Evolutionary conservation across 73 alveolate genomes (phyloP).

Genomic region (Stentor coeruleus): DNA sequence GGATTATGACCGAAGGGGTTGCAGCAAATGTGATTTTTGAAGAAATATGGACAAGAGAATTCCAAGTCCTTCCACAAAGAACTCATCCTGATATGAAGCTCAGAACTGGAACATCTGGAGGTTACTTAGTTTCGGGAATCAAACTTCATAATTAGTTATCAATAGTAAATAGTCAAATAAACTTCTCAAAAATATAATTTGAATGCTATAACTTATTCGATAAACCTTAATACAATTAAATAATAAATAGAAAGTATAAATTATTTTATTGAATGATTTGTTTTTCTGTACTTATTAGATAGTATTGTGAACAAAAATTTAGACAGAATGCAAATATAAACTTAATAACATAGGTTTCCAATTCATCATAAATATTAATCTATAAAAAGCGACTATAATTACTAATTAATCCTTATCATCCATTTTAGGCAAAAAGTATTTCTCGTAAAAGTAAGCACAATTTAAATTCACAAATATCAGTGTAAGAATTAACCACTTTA

Average conservation of each 20-base stretch:
- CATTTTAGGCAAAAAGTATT: not conserved
- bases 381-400: not conserved
- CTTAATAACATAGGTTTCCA: too few relatives aligned
- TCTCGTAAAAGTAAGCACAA: not conserved
- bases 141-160: slow-evolving; percentile 45
- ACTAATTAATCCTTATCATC: not conserved
- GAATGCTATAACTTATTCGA: too few relatives aligned
- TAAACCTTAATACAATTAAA: too few relatives aligned
- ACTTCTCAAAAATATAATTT: too few relatives aligned
- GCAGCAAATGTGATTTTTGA: slow-evolving; percentile 63
- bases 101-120: slow-evolving; percentile 78
- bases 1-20: slow-evolving; percentile 42
- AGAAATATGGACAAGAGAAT: slow-evolving; percentile 83
- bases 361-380: not conserved
- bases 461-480: not conserved
- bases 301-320: too few relatives aligned
- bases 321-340: too few relatives aligned
- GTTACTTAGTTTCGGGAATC: slow-evolving; percentile 60
- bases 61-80: slow-evolving; percentile 81
- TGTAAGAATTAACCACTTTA: not conserved
- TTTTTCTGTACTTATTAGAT: too few relatives aligned
- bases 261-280: too few relatives aligned
- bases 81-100: slow-evolving; percentile 86
- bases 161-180: too few relatives aligned
- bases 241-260: too few relatives aligned